These are phyloP conservation scores for Magnaporthiopsis incrustans DNA, from an alignment of 2,329 filamentous ascomycete species.

Conservation along the genomic window DNA sequence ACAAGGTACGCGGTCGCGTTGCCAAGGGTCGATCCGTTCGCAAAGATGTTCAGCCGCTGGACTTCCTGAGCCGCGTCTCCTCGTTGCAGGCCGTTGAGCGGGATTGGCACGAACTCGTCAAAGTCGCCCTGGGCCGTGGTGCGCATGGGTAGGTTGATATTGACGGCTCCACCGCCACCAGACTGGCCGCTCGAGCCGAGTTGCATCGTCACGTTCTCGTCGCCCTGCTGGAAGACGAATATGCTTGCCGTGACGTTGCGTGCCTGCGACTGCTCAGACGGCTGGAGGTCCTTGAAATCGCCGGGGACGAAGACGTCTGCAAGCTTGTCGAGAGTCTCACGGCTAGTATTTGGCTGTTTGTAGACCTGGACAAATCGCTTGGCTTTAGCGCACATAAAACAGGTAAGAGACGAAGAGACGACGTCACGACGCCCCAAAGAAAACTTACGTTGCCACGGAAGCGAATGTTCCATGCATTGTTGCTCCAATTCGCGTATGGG, in stretches of 20 bases:
- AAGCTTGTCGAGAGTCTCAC: conserved; percentile 57
- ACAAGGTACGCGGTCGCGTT: conserved; percentile 74
- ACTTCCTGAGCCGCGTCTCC: conserved; percentile 58
- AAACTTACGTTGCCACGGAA: conserved; percentile 58
- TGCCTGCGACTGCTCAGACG: conserved; percentile 55
- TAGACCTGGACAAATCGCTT: conserved; percentile 36
- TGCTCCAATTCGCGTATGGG: conserved; percentile 69
- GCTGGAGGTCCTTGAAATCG: conserved; percentile 49
- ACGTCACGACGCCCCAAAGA: background rate
- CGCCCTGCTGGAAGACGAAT: conserved; percentile 64
- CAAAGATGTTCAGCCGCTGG: conserved; percentile 61
- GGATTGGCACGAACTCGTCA: conserved; percentile 58
- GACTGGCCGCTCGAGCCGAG: conserved; percentile 35
- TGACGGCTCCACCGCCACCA: conserved; percentile 42
- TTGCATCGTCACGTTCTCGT: conserved; percentile 52
- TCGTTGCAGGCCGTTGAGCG: conserved; percentile 40
- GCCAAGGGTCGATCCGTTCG: conserved; percentile 55
- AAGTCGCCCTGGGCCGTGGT: conserved; percentile 30
- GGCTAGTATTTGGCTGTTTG: conserved; percentile 63
- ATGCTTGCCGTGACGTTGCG: conserved; percentile 67
- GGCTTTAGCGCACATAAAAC: background rate
- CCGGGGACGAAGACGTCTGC: conserved; percentile 65
- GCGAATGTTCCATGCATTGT: conserved; percentile 67
- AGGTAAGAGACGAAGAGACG: background rate
- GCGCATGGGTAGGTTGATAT: conserved; percentile 12